Base-by-base conservation (phyloP, 495 filamentous ascomycete species). In the Penicillium goetzii region DNA sequence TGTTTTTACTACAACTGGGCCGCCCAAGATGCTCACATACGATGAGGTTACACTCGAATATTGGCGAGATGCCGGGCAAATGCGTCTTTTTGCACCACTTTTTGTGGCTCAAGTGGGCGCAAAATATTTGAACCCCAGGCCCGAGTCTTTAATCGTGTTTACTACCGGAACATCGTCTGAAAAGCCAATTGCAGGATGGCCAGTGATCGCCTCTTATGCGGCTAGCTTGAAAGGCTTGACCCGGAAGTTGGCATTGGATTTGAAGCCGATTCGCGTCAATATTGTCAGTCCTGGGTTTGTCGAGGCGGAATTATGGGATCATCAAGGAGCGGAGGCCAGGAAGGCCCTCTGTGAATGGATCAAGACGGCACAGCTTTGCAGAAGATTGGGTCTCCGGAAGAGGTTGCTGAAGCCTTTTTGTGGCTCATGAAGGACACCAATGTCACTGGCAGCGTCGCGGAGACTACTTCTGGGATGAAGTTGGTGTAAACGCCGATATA, bases 361-460 rank as follows among this genome's bases (percentile, higher is more conserved):
- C 2, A 17, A 45, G 41, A 21, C 15, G 14, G 19, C 52, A 59
- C 41, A 21, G 17, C 41, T 4, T 12, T 45, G 41, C 17, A 21
- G 41, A 45, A 45, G 12, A 64, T 83, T 3, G 88, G 77, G 0
- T 64, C 56, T 33, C 74, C 80, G 15, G 82, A 85, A 69, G 86
- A 89, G 68, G 81, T 86, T 9, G 88, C 85, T 2, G 86, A 90
- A 78, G 83, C 84, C 28, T 91, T 89, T 75, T 55, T 89, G 38
- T 90, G 84, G 69, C 69, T 84, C n/a, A 83, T 90, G 85, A 83
- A 80, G 72, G 86, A 90, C 70, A 65, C 64, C 25, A 83, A 82
- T 73, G 74, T 72, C 15, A 86, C 83, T 7, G 86, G 84, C 41
- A 45, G 41, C 11, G 14, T 56, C 14, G 30, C 30, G 26, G 33